Evolutionary conservation across 2,329 filamentous ascomycete genomes (phyloP).

Genomic region (Ceratocystis albifundus): DNA sequence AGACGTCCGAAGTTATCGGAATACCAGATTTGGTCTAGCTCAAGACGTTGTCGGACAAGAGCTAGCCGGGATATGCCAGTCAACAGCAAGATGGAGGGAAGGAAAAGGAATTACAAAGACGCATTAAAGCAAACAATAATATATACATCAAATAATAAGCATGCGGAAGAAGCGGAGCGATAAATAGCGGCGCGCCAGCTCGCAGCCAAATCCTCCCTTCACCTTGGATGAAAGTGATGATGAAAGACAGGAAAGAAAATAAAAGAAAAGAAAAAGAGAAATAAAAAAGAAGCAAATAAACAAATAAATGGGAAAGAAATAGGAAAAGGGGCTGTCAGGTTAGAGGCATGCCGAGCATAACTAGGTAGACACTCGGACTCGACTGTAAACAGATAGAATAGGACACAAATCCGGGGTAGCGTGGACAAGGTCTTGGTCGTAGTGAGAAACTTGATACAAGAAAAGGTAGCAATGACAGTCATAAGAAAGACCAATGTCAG

Average conservation of each 20-base stretch:
- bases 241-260: too few relatives aligned
- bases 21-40: not conserved
- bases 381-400: not conserved
- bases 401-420: not conserved
- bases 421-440: not conserved
- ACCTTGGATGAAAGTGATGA: too few relatives aligned
- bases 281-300: too few relatives aligned
- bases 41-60: conserved; percentile 7
- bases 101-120: not conserved
- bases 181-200: not conserved
- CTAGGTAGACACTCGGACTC: not conserved
- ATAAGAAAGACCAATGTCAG: too few relatives aligned
- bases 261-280: too few relatives aligned
- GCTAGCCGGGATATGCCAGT: not conserved
- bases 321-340: too few relatives aligned
- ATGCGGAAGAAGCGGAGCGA: not conserved
- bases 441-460: too few relatives aligned
- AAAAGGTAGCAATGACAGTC: too few relatives aligned
- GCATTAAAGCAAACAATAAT: not conserved
- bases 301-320: too few relatives aligned
- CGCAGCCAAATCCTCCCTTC: not conserved
- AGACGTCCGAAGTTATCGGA: not conserved
- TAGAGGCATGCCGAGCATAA: not conserved
- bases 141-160: not conserved
- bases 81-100: not conserved